Evolutionary conservation across 179 eudicot genomes (phyloP).

Genomic region (Silene noctiflora): DNA sequence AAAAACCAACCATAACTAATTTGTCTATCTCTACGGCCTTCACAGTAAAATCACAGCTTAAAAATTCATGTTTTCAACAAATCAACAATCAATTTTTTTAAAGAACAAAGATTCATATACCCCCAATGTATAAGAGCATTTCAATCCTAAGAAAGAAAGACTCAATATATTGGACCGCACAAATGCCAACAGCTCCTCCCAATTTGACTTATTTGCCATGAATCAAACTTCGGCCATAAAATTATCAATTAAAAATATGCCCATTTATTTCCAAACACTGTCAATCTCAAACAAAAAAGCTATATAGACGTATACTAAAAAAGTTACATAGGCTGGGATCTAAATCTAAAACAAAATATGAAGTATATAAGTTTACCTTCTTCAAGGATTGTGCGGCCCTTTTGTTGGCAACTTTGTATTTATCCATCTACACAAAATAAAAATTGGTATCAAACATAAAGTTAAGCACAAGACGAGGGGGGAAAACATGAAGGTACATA

Average conservation of each 20-base stretch:
- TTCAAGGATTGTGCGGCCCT: slow-evolving; percentile 69
- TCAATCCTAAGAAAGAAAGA: neutral
- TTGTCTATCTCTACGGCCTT: neutral
- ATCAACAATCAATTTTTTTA: neutral
- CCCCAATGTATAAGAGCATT: neutral
- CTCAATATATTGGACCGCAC: neutral
- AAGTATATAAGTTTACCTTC: slow-evolving; percentile 39
- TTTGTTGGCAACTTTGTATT: slow-evolving; percentile 69
- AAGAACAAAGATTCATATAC: neutral
- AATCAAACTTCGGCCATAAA: neutral
- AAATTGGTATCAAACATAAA: neutral
- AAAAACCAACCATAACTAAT: neutral
- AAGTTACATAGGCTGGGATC: neutral
- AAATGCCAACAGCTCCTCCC: neutral
- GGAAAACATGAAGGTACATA: neutral
- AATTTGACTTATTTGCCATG: neutral
- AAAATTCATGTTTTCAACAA: neutral
- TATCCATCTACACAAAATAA: slow-evolving; percentile 37
- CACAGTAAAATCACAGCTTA: neutral
- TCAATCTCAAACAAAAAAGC: neutral
- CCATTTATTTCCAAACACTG: neutral
- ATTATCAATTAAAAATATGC: neutral
- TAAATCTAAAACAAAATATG: neutral
- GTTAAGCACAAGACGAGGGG: too few relatives aligned
- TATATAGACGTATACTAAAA: neutral